Conservation (phyloP, 1,284 basidiomycete genomes). For the Tilletia indica region DNA sequence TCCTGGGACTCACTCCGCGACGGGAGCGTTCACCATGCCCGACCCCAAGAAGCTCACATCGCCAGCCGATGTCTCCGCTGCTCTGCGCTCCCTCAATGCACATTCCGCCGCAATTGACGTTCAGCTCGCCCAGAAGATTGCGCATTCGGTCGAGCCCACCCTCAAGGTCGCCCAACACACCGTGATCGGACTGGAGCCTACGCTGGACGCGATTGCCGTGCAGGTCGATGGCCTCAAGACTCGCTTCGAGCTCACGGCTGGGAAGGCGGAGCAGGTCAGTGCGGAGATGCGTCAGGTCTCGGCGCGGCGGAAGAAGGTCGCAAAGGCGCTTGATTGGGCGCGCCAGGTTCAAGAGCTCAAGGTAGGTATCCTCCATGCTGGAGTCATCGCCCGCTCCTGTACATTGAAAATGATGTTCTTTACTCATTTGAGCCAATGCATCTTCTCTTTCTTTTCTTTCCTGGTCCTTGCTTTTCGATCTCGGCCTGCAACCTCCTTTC, state of each 20-base stretch:
- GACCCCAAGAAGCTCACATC: slow-evolving; percentile 12
- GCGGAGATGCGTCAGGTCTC: slow-evolving; percentile 82
- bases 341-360: slow-evolving; percentile 85
- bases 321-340: slow-evolving; percentile 79
- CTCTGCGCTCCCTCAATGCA: slow-evolving; percentile 63
- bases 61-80: slow-evolving; percentile 1
- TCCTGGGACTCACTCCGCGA: neutral
- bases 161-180: slow-evolving; percentile 7
- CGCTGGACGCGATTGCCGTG: slow-evolving; percentile 61
- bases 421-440: neutral
- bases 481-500: slow-evolving; percentile 6
- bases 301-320: slow-evolving; percentile 82
- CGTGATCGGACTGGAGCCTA: slow-evolving; percentile 15
- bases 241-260: slow-evolving; percentile 69
- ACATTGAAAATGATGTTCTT: too few species aligned
- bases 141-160: neutral
- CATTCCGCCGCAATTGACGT: slow-evolving; percentile 75
- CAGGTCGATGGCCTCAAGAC: slow-evolving; percentile 65
- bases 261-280: slow-evolving; percentile 84
- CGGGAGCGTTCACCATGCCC: neutral
- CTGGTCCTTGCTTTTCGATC: neutral
- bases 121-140: slow-evolving; percentile 64
- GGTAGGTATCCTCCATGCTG: slow-evolving; percentile 58
- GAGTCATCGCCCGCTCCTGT: neutral
- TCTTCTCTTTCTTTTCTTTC: neutral